A percentile compares a stretch with the other conserved stretches of the same genome.
phyloP scores from a whole-genome alignment of 2,329 filamentous ascomycete genomes.

The Pochonia chlamydosporia region DNA sequence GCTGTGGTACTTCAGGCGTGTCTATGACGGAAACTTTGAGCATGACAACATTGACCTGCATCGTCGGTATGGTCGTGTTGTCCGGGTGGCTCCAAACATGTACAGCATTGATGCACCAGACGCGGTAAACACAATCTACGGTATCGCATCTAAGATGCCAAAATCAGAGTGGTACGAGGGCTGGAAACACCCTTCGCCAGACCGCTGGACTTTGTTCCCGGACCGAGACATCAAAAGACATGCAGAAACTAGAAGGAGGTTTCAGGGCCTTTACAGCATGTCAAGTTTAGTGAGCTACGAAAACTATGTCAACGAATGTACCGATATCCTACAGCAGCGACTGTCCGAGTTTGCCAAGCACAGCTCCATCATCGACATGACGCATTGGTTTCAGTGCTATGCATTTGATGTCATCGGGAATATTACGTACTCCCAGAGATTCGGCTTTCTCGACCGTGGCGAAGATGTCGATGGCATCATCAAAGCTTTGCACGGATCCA shows the following conservation, averaged over 20 bases:
- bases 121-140: slow-evolving; percentile 34
- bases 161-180: slow-evolving; percentile 21
- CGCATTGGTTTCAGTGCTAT: slow-evolving; percentile 39
- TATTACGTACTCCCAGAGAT: slow-evolving; percentile 32
- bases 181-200: slow-evolving; percentile 16
- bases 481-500: slow-evolving; percentile 13
- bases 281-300: slow-evolving; percentile 42
- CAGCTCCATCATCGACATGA: slow-evolving; percentile 27
- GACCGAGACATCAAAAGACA: slow-evolving; percentile 27
- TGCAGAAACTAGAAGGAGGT: slow-evolving; percentile 29
- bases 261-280: slow-evolving; percentile 41
- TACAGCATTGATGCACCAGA: slow-evolving; percentile 32
- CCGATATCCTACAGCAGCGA: slow-evolving; percentile 30
- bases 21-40: slow-evolving; percentile 31
- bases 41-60: slow-evolving; percentile 34
- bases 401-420: slow-evolving; percentile 46
- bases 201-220: slow-evolving; percentile 22
- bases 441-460: slow-evolving; percentile 40
- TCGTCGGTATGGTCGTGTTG: slow-evolving; percentile 30
- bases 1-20: slow-evolving; percentile 35
- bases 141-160: slow-evolving; percentile 24
- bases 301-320: slow-evolving; percentile 40
- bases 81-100: slow-evolving; percentile 33
- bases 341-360: slow-evolving; percentile 28
- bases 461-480: slow-evolving; percentile 38